phyloP scores from a whole-genome alignment of 2,329 filamentous ascomycete genomes.

The Graphium sp. region DNA sequence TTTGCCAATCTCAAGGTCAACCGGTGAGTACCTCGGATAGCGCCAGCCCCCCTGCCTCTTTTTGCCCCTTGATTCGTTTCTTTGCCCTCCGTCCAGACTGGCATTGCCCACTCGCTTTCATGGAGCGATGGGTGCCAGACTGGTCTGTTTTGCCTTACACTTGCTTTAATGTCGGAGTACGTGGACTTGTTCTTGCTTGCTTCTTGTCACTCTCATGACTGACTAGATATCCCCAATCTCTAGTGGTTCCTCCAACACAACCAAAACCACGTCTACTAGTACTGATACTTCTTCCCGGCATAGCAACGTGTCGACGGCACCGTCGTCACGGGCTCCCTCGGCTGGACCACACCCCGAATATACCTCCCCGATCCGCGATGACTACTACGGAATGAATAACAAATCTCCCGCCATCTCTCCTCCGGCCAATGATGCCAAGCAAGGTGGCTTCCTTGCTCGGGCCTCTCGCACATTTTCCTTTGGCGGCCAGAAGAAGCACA shows the following conservation, averaged over 20 bases:
- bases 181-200: slow-evolving; percentile 6
- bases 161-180: no score
- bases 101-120: no score
- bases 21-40: slow-evolving; percentile 20
- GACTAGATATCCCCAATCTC: no score
- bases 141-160: slow-evolving; percentile 4
- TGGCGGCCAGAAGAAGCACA: slow-evolving; percentile 34
- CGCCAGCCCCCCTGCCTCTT: no score
- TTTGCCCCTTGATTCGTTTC: not conserved
- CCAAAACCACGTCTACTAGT: slow-evolving; percentile 40
- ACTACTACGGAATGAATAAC: no score
- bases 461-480: slow-evolving; percentile 44
- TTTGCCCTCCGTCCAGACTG: not conserved
- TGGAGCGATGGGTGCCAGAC: slow-evolving; percentile 4
- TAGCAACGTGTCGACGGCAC: slow-evolving; percentile 44
- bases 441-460: slow-evolving; percentile 35
- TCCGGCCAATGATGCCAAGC: slow-evolving; percentile 25
- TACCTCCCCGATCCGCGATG: no score
- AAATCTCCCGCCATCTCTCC: slow-evolving; percentile 21
- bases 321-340: slow-evolving; percentile 30
- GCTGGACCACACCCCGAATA: slow-evolving; percentile 6
- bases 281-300: slow-evolving; percentile 44
- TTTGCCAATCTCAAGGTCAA: slow-evolving; percentile 37
- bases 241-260: slow-evolving; percentile 39
- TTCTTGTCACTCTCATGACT: slow-evolving; percentile 9